Evolutionary conservation across 2,329 filamentous ascomycete genomes (phyloP).

Genomic region (Boeremia exigua): DNA sequence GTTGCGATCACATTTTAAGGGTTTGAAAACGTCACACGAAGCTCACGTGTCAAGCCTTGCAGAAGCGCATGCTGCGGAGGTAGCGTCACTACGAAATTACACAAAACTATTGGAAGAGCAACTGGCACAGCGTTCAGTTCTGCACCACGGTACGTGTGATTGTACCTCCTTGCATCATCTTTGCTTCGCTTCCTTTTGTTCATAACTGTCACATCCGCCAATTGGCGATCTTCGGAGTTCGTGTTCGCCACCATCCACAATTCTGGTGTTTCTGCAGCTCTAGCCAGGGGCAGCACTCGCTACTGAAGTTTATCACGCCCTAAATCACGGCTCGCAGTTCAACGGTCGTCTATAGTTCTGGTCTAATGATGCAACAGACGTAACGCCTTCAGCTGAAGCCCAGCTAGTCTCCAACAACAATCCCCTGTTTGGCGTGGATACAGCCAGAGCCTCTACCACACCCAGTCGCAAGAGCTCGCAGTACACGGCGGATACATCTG

Average conservation of each 20-base stretch:
- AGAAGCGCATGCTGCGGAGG: constrained; percentile 49
- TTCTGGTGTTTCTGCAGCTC: constrained; percentile 4
- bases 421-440: constrained; percentile 34
- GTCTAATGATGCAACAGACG: constrained; percentile 18
- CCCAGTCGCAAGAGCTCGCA: constrained; percentile 29
- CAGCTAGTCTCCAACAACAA: constrained; percentile 38
- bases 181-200: constrained; percentile 1
- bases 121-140: constrained; percentile 29
- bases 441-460: constrained; percentile 27
- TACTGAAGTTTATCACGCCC: constrained; percentile 13
- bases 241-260: constrained; percentile 8
- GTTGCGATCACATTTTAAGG: constrained; percentile 45
- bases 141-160: constrained; percentile 39
- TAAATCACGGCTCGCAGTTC: constrained; percentile 12
- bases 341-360: constrained; percentile 10
- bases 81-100: constrained; percentile 49
- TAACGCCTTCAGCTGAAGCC: constrained; percentile 21
- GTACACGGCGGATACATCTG: constrained; percentile 27
- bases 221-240: constrained; percentile 10
- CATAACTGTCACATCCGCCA: neutral
- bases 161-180: constrained; percentile 8
- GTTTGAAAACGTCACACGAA: constrained; percentile 49
- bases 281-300: constrained; percentile 9
- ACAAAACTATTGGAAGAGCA: constrained; percentile 48
- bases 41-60: constrained; percentile 46